These are phyloP conservation scores for Nadsonia starkeyi-henricii DNA, from an alignment of 1,139 yeast species.

Conservation along the genomic window DNA sequence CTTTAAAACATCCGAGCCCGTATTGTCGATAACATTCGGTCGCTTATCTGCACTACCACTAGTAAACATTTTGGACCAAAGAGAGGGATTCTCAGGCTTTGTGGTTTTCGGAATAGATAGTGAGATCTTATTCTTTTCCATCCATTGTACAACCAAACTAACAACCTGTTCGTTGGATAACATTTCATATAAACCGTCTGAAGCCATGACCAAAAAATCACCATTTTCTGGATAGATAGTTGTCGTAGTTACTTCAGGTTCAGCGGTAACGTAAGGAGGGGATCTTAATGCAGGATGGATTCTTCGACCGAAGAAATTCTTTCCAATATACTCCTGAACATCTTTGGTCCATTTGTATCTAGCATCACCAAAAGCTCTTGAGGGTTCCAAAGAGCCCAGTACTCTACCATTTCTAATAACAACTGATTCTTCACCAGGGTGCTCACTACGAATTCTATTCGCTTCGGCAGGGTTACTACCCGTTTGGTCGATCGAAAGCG, in stretches of 20 bases:
- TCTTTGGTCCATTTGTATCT: conserved; percentile 73
- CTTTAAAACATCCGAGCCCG: conserved; percentile 37
- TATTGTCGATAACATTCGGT: conserved; percentile 21
- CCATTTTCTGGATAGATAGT: conserved; percentile 57
- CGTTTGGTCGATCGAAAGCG: conserved; percentile 84
- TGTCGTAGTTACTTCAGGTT: conserved; percentile 81
- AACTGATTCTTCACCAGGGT: conserved; percentile 79
- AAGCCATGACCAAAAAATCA: conserved; percentile 82
- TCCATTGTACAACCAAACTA: conserved; percentile 87
- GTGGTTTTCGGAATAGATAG: conserved; percentile 3
- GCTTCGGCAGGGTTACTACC: conserved; percentile 87
- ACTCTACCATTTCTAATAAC: conserved; percentile 73
- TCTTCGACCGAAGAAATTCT: conserved; percentile 70
- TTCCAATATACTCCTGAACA: conserved; percentile 59
- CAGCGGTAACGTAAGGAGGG: conserved; percentile 97
- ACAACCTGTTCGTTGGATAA: conserved; percentile 86
- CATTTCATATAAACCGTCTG: conserved; percentile 91
- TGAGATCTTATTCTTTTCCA: conserved; percentile 49
- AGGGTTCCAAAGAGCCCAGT: conserved; percentile 89
- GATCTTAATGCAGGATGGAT: conserved; percentile 68
- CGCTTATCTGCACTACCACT: conserved; percentile 9
- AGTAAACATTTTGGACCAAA: conserved; percentile 12
- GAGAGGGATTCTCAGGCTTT: conserved; percentile 2
- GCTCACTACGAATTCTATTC: conserved; percentile 68
- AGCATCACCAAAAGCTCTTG: conserved; percentile 96